Evolutionary conservation across 2,329 filamentous ascomycete genomes (phyloP).

Genomic region (Nannizziopsis arthrosporioides): DNA sequence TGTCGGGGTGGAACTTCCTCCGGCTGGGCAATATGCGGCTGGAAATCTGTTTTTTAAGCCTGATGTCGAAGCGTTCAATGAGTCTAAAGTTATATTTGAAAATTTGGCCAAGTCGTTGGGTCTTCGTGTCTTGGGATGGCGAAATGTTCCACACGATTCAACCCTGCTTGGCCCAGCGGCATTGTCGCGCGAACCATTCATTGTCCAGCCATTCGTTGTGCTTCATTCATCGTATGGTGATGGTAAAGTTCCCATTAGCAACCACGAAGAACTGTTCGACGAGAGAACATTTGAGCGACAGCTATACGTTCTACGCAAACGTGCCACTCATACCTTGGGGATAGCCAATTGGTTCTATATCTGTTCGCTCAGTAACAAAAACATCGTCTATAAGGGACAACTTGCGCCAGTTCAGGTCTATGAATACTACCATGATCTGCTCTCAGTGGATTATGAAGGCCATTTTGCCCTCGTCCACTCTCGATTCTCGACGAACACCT

Average conservation of each 20-base stretch:
- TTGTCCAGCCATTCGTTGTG: conserved; percentile 91
- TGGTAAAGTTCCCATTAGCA: conserved; percentile 64
- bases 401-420: conserved; percentile 90
- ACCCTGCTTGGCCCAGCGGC: conserved; percentile 85
- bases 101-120: conserved; percentile 80
- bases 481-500: conserved; percentile 95
- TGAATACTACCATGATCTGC: conserved; percentile 93
- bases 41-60: conserved; percentile 99
- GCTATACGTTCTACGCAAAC: conserved; percentile 88
- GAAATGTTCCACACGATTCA: conserved; percentile 87
- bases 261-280: conserved; percentile 70
- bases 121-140: conserved; percentile 87
- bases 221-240: conserved; percentile 72
- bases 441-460: conserved; percentile 92
- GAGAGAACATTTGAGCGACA: conserved; percentile 81
- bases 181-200: conserved; percentile 84
- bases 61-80: conserved; percentile 74
- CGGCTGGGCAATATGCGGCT: conserved; percentile 85
- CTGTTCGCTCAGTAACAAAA: conserved; percentile 91
- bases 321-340: conserved; percentile 85
- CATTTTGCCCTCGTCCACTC: conserved; percentile 96
- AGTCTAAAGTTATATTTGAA: conserved; percentile 88
- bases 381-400: conserved; percentile 98
- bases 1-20: conserved; percentile 74
- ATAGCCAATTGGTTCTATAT: conserved; percentile 98